A percentile compares a stretch with the other conserved stretches of the same genome.
Evolutionary conservation across 306 rosid genomes (phyloP).

Genomic region (Cucumis hystrix): DNA sequence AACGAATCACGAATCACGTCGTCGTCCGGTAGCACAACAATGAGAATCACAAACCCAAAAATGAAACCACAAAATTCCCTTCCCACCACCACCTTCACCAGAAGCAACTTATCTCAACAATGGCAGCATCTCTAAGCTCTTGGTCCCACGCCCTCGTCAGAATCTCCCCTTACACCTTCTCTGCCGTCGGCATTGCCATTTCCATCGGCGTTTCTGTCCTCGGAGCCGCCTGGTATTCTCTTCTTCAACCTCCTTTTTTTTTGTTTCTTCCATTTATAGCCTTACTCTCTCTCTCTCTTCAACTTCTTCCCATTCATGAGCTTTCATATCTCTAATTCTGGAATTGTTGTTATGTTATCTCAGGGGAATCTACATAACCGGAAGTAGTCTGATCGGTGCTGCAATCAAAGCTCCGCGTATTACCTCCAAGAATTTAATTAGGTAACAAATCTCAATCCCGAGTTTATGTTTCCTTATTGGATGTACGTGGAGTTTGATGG

Average conservation of each 20-base stretch:
- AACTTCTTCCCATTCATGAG: neutral
- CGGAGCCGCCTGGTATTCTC: slow-evolving; percentile 47
- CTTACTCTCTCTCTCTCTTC: neutral
- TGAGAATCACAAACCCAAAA: neutral
- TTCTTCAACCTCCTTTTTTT: neutral
- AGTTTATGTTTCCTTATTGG: neutral
- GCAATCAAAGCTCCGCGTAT: slow-evolving; percentile 88
- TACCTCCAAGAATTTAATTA: slow-evolving; percentile 88
- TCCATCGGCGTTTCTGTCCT: slow-evolving; percentile 44
- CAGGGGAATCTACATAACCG: slow-evolving; percentile 95
- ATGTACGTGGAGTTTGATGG: neutral
- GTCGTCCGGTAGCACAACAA: neutral
- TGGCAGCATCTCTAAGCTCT: slow-evolving; percentile 17
- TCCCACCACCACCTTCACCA: neutral
- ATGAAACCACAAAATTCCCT: neutral
- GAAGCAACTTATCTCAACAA: neutral
- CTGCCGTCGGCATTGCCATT: slow-evolving; percentile 40
- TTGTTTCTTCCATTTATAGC: neutral
- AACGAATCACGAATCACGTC: too few relatives aligned
- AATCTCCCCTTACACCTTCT: slow-evolving; percentile 46
- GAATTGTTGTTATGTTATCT: neutral
- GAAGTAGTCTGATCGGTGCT: slow-evolving; percentile 98
- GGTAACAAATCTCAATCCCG: slow-evolving; percentile 20
- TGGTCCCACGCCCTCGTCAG: slow-evolving; percentile 38
- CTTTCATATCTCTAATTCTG: neutral